Conservation (phyloP, 306 rosid genomes). For the Vigna radiata region DNA sequence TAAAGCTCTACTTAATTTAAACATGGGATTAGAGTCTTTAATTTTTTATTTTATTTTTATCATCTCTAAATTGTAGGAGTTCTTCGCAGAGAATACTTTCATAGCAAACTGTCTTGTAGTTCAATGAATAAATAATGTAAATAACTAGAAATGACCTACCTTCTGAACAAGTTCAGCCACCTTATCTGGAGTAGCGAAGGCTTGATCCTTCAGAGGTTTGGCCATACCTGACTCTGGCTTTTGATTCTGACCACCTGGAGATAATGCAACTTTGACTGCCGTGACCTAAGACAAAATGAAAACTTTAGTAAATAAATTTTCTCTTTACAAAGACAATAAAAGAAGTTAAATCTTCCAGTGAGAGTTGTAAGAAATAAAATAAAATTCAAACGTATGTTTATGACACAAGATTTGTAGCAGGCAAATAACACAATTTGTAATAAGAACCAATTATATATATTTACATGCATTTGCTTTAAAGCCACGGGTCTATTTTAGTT, state of each 20-base stretch:
- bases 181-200: conserved; percentile 95
- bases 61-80: conserved; percentile 1
- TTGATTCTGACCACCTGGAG: conserved; percentile 77
- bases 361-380: conserved; percentile 29
- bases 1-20: conserved; percentile 20
- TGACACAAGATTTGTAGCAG: neutral
- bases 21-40: conserved; percentile 20
- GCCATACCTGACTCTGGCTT: conserved; percentile 75
- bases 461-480: conserved; percentile 32
- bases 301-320: conserved; percentile 23
- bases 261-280: conserved; percentile 89
- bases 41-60: neutral
- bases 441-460: conserved; percentile 10
- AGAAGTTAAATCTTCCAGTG: conserved; percentile 21
- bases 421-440: neutral
- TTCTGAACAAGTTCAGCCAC: conserved; percentile 91
- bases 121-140: conserved; percentile 29
- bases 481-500: conserved; percentile 36
- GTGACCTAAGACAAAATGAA: conserved; percentile 70
- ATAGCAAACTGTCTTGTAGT: conserved; percentile 1
- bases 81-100: neutral
- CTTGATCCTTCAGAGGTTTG: conserved; percentile 89
- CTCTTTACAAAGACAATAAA: neutral
- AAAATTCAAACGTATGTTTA: conserved; percentile 24
- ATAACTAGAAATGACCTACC: conserved; percentile 56